Percentiles rank a stretch among this genome's conserved stretches.
Evolutionary conservation across 2,329 filamentous ascomycete species (phyloP).

Genomic region (Ophiocordyceps camponoti-floridani): DNA sequence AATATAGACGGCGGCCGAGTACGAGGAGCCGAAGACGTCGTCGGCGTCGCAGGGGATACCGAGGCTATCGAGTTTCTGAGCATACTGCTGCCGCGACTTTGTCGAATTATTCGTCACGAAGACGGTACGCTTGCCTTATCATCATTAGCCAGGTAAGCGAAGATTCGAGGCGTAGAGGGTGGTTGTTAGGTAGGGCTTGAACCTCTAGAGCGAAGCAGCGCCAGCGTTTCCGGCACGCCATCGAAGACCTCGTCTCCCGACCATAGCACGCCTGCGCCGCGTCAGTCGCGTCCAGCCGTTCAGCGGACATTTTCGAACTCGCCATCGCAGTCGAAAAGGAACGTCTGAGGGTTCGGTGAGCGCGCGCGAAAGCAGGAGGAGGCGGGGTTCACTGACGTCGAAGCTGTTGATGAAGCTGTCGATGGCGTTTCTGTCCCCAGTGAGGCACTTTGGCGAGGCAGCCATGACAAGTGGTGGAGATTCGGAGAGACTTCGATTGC

Average conservation of each 20-base stretch:
- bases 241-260: conserved; percentile 83
- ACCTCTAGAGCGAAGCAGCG: conserved; percentile 71
- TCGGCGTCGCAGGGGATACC: conserved; percentile 67
- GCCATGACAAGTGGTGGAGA: conserved; percentile 6
- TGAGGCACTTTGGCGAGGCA: conserved; percentile 42
- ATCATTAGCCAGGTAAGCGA: too few relatives aligned
- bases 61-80: conserved; percentile 70
- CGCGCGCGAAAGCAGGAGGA: neutral
- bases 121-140: conserved; percentile 67
- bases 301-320: conserved; percentile 9
- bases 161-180: too few relatives aligned
- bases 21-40: conserved; percentile 91
- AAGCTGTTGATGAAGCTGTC: conserved; percentile 76
- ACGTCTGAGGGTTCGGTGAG: conserved; percentile 39
- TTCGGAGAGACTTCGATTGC: too few relatives aligned
- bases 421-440: conserved; percentile 60
- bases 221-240: conserved; percentile 67
- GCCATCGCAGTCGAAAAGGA: conserved; percentile 97
- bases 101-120: conserved; percentile 99
- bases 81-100: conserved; percentile 83
- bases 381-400: conserved; percentile 51
- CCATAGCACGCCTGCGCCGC: conserved; percentile 67
- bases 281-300: neutral
- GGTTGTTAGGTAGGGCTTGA: neutral
- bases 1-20: conserved; percentile 92